Evolutionary conservation across 2,329 filamentous ascomycete species (phyloP).

Genomic region (Piedraia hortae): DNA sequence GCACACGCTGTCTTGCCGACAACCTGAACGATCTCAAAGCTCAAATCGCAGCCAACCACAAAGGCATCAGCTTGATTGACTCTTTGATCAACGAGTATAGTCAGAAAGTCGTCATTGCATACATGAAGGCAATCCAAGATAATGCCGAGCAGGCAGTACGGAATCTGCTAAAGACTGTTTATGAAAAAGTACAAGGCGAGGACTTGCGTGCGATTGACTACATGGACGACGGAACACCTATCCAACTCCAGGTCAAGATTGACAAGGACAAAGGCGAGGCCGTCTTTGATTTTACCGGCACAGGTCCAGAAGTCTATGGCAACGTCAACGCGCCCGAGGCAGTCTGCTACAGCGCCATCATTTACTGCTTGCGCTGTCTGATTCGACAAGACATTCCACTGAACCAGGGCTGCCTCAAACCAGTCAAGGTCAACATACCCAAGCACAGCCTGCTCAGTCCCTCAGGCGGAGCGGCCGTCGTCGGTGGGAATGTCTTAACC

Average conservation of each 20-base stretch:
- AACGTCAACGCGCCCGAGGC: constrained; percentile 63
- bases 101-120: constrained; percentile 49
- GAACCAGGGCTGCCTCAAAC: constrained; percentile 60
- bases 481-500: constrained; percentile 61
- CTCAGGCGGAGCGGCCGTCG: constrained; percentile 49
- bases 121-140: constrained; percentile 58
- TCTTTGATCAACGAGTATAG: constrained; percentile 52
- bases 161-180: constrained; percentile 43
- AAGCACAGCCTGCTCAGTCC: constrained; percentile 46
- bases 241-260: constrained; percentile 47
- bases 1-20: constrained; percentile 52
- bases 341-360: constrained; percentile 60
- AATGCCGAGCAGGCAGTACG: constrained; percentile 56
- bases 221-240: constrained; percentile 69
- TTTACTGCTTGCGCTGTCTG: constrained; percentile 56
- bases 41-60: constrained; percentile 65
- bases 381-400: constrained; percentile 61
- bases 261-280: constrained; percentile 47
- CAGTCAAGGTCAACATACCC: constrained; percentile 48
- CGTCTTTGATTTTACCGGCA: constrained; percentile 52
- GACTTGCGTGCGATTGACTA: constrained; percentile 51
- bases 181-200: constrained; percentile 37
- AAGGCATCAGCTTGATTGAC: constrained; percentile 53
- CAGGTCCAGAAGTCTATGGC: constrained; percentile 36
- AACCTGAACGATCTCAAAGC: constrained; percentile 72